A percentile compares a stretch with the other conserved stretches of the same genome.
Conservation (phyloP, 495 filamentous ascomycete species). For the Pyrenula massariospora region DNA sequence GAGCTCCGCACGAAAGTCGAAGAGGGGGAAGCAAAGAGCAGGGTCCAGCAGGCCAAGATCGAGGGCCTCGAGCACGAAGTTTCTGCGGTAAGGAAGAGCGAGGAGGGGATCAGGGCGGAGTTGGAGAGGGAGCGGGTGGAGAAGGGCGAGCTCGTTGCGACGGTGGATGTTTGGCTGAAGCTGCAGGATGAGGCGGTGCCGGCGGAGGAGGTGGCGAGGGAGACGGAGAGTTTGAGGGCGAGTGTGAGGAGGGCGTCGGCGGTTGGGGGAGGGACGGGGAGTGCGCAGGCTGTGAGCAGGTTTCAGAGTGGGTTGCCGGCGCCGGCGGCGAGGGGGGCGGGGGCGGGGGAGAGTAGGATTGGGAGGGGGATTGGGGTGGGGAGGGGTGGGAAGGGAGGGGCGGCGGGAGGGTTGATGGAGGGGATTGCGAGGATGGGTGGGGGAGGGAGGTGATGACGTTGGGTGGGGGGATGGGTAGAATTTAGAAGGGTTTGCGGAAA, state of each 20-base stretch:
- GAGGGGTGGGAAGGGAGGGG: conserved; percentile 10
- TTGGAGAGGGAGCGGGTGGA: conserved; percentile 71
- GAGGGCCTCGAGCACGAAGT: conserved; percentile 61
- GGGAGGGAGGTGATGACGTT: conserved; percentile 1
- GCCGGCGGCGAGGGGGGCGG: conserved; percentile 8
- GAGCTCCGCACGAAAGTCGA: conserved; percentile 29
- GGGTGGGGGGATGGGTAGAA: not conserved
- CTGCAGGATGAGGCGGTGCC: conserved; percentile 26
- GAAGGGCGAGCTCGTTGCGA: conserved; percentile 86
- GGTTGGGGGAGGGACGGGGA: conserved; percentile 23
- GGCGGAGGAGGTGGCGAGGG: not conserved
- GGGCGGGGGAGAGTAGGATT: conserved; percentile 23
- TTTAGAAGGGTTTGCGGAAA: not conserved
- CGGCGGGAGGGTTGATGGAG: conserved; percentile 14
- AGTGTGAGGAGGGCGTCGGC: conserved; percentile 1
- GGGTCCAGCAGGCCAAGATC: conserved; percentile 49
- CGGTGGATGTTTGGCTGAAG: conserved; percentile 81
- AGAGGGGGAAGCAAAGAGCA: conserved; percentile 37
- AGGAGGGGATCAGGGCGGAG: conserved; percentile 48
- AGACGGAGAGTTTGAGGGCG: not conserved
- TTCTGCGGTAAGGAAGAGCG: conserved; percentile 49
- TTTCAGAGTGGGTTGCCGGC: conserved; percentile 14
- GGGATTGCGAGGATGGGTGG: conserved; percentile 37
- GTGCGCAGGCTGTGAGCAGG: conserved; percentile 7
- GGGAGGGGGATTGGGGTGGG: conserved; percentile 15